Conservation (phyloP, 2,329 filamentous ascomycete genomes). For the Kalmusia sp. region DNA sequence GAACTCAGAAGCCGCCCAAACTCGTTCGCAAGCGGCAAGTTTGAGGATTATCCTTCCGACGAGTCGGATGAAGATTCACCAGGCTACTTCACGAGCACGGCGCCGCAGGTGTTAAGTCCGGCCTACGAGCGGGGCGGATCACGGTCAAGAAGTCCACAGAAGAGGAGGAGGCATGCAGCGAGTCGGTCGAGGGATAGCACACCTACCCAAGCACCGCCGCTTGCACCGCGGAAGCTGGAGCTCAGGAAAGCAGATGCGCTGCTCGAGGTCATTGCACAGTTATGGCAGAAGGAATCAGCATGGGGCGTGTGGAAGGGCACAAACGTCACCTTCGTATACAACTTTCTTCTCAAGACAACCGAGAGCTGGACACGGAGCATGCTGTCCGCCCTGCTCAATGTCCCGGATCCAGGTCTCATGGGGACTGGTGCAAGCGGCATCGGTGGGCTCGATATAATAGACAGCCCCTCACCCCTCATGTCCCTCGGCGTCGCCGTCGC, state of each 20-base stretch:
- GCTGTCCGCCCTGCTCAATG: slow-evolving; percentile 86
- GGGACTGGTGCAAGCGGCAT: slow-evolving; percentile 48
- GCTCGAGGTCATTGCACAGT: slow-evolving; percentile 82
- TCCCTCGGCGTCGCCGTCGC: slow-evolving; percentile 77
- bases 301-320: slow-evolving; percentile 95
- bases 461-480: slow-evolving; percentile 81
- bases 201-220: slow-evolving; percentile 48
- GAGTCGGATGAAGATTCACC: slow-evolving; percentile 75
- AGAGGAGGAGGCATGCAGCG: slow-evolving; percentile 46
- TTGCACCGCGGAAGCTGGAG: slow-evolving; percentile 66
- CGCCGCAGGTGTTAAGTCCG: slow-evolving; percentile 59
- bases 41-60: slow-evolving; percentile 60
- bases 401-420: slow-evolving; percentile 78
- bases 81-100: slow-evolving; percentile 81
- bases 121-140: slow-evolving; percentile 43
- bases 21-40: slow-evolving; percentile 43
- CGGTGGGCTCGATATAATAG: slow-evolving; percentile 79
- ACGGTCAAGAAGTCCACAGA: slow-evolving; percentile 43
- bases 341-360: slow-evolving; percentile 81
- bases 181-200: slow-evolving; percentile 46
- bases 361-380: slow-evolving; percentile 93
- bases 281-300: slow-evolving; percentile 88
- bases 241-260: slow-evolving; percentile 81
- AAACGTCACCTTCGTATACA: slow-evolving; percentile 92
- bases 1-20: slow-evolving; percentile 37